A percentile compares a stretch with the other conserved stretches of the same genome.
Conservation (phyloP, 148 eudicot genomes). For the Persicaria tinctoria region DNA sequence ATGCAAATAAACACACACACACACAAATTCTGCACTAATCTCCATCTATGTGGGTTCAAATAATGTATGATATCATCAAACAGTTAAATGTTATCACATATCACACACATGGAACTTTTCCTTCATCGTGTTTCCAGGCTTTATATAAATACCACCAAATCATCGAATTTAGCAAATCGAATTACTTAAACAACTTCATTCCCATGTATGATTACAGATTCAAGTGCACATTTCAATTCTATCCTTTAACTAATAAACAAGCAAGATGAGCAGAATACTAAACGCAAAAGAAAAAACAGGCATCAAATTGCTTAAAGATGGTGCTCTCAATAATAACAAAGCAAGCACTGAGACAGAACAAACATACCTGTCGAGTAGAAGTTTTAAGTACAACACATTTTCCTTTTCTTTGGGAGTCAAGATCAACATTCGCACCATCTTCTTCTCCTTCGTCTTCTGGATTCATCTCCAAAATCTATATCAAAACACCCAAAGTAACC, state of each 20-base stretch:
- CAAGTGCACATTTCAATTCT: neutral
- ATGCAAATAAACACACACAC: neutral
- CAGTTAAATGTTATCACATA: neutral
- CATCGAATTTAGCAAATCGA: neutral
- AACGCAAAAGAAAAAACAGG: neutral
- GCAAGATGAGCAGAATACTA: neutral
- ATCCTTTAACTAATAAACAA: neutral
- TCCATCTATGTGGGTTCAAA: neutral
- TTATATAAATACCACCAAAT: neutral
- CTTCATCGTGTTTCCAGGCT: neutral
- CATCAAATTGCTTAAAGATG: neutral
- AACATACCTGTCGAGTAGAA: constrained; percentile 75
- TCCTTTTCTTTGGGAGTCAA: constrained; percentile 94
- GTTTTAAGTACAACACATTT: constrained; percentile 93
- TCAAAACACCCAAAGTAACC: neutral
- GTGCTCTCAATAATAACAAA: neutral
- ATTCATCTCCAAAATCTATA: constrained; percentile 74
- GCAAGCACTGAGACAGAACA: neutral
- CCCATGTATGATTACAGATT: neutral
- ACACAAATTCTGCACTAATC: neutral
- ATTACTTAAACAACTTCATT: neutral
- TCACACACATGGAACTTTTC: neutral
- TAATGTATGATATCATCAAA: neutral
- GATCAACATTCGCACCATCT: constrained; percentile 96
- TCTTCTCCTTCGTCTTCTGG: constrained; percentile 98